Evolutionary conservation across 345 rosid species (phyloP), one percentile per base, ranked within the genome.

Genomic region (Citrus inodora): DNA sequence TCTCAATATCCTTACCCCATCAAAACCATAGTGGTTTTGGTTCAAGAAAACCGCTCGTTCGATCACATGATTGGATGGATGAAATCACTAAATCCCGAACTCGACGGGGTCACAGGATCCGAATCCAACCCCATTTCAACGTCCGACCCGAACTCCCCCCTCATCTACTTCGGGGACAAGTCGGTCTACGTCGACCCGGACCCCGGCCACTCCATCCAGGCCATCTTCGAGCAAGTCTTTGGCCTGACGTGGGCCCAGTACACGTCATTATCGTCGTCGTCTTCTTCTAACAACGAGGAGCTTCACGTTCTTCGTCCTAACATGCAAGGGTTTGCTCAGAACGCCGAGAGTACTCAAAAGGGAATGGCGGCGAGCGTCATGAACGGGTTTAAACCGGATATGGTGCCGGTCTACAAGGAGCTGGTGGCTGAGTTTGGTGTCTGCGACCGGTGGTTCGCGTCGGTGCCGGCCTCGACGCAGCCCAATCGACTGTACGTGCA

Each of bases 61-160:
- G 98, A 95, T 68, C 98, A 95, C 86, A 93, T 93, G 93, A 80
- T 95, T 0, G 98, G 98, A 1, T 95, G 98, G 98, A 89, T 95
- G 85, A 92, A 90, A 35, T 70, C 87, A 9, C 73, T 89, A 9
- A 88, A 90, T 84, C 90, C 87, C 0, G 84, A 90, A 78, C 88
- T 92, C 77, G 74, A 92, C 55, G 97, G 97, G 14, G 92, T 90
- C 1, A 81, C 89, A 0, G 97, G 91, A 13, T 81, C 94, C 7
- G 97, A 92, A 82, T 92, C 91, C 73, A 92, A 90, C 76, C 93
- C 90, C 13, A 22, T 90, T 13, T 90, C 97, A 6, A 88, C 92
- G 22, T 82, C 94, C 24, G 88, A 90, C 78, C 81, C 84, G 0
- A 77, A 88, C 83, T 90, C 94, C 24, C 13, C 85, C 70, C 77